phyloP scores from a whole-genome alignment of 768 basidiomycete genomes.

The Zangia roseola region DNA sequence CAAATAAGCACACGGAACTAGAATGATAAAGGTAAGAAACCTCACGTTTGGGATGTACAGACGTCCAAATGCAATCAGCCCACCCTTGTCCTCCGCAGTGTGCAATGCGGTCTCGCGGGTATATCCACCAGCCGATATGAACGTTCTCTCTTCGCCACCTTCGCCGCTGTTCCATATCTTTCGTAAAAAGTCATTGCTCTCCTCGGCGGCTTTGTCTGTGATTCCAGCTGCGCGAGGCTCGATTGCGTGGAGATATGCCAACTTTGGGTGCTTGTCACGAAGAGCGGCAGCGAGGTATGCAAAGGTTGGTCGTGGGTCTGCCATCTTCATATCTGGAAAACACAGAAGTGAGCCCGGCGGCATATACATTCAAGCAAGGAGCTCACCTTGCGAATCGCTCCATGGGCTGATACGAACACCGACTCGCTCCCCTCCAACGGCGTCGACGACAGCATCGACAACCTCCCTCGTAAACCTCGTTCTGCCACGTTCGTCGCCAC shows the following conservation, averaged over 20 bases:
- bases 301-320: constrained; percentile 35
- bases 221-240: constrained; percentile 37
- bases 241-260: constrained; percentile 53
- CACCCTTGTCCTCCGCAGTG: constrained; percentile 1
- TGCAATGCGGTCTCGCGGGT: background rate
- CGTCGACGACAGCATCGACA: constrained; percentile 46
- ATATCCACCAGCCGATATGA: constrained; percentile 2
- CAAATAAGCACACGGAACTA: background rate
- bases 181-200: constrained; percentile 44
- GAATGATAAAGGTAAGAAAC: background rate
- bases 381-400: constrained; percentile 40
- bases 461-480: constrained; percentile 57
- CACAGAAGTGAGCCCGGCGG: background rate
- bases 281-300: constrained; percentile 45
- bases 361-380: background rate
- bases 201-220: constrained; percentile 2
- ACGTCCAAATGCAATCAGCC: constrained; percentile 28
- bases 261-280: constrained; percentile 22
- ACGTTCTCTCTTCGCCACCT: too few relatives aligned
- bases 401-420: constrained; percentile 59
- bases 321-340: constrained; percentile 45
- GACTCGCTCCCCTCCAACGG: constrained; percentile 53
- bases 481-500: constrained; percentile 63
- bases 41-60: constrained; percentile 6
- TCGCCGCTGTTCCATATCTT: background rate